Base-by-base conservation (phyloP, 1,284 basidiomycete species). In the Clitocybe nebularis region DNA sequence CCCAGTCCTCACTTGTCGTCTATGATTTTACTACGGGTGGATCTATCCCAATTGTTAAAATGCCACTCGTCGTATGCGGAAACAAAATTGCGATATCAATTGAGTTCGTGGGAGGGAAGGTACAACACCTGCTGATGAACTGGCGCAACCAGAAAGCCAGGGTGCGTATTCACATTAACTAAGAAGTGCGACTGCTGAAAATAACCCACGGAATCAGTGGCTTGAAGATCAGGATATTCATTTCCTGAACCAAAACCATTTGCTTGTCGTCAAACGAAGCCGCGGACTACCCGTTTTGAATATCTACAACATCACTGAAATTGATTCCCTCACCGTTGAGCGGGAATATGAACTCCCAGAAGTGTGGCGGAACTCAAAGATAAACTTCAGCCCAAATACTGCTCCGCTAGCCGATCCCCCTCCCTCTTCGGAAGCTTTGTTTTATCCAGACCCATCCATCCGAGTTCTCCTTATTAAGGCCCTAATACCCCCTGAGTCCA, bases 261-360 rank as follows among this genome's bases (percentile, higher is more conserved):
- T 75, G 9, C 61, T 75, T 30, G 67, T 67, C 6, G 54, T 66
- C 47, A 62, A 61, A 44, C 64, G 62, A 40, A 55, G 56, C 19
- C 62, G 60, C 17, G 62, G 61, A 34, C 46, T 54, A 25, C 59
- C 68, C 9, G 51, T 61, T 16, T 49, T 75, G 25, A 60, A 63
- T 42, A 59, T 74, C 24, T 74, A 72, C 57, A 67, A 70, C 51
- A 64, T 76, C 48, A 56, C 59, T 16, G 60, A 71, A 41, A 59
- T 72, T 36, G 56, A 57, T 11, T 61, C 64, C 13, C 60, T 69
- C 45, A 57, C 57, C 19, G 53, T 68, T 23, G 61, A 69, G 43
- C 68, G 71, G 41, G 70, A 73, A 48, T 73, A 71, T 48, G 69
- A 74, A 48, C 63, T 76, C 19, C 74, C 74, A 0, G 61, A 59